These are phyloP conservation scores for Nematodospora valgi DNA, from an alignment of 805 yeast genomes.

Conservation along the genomic window DNA sequence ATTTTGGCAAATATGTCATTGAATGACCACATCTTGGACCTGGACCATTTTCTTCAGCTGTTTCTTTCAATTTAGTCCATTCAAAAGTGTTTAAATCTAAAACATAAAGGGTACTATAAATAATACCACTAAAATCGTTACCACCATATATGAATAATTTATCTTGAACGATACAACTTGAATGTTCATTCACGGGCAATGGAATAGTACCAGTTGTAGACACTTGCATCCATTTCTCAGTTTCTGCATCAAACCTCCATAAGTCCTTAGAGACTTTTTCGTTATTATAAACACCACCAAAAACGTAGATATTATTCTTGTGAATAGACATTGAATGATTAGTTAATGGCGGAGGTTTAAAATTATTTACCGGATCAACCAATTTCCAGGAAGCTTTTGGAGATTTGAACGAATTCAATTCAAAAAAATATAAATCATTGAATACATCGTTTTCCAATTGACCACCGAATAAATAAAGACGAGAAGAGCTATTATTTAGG, in stretches of 20 bases:
- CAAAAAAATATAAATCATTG: constrained; percentile 83
- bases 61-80: constrained; percentile 66
- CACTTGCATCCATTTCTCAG: constrained; percentile 67
- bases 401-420: constrained; percentile 78
- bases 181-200: constrained; percentile 87
- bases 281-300: constrained; percentile 82
- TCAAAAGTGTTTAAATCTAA: constrained; percentile 67
- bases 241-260: constrained; percentile 72
- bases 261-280: constrained; percentile 68
- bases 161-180: constrained; percentile 76
- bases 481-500: constrained; percentile 39
- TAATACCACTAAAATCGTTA: constrained; percentile 67
- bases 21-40: constrained; percentile 92
- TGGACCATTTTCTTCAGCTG: constrained; percentile 52
- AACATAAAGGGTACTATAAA: constrained; percentile 65
- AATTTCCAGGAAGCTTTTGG: constrained; percentile 84
- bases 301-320: constrained; percentile 75
- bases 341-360: constrained; percentile 76
- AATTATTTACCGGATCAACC: constrained; percentile 48
- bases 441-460: constrained; percentile 82
- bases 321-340: constrained; percentile 86
- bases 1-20: constrained; percentile 63
- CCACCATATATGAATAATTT: constrained; percentile 88
- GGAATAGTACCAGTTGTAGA: constrained; percentile 73
- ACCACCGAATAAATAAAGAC: constrained; percentile 88